Evolutionary conservation across 2,329 filamentous ascomycete genomes (phyloP).

Genomic region (Nannizziopsis arthrosporioides): DNA sequence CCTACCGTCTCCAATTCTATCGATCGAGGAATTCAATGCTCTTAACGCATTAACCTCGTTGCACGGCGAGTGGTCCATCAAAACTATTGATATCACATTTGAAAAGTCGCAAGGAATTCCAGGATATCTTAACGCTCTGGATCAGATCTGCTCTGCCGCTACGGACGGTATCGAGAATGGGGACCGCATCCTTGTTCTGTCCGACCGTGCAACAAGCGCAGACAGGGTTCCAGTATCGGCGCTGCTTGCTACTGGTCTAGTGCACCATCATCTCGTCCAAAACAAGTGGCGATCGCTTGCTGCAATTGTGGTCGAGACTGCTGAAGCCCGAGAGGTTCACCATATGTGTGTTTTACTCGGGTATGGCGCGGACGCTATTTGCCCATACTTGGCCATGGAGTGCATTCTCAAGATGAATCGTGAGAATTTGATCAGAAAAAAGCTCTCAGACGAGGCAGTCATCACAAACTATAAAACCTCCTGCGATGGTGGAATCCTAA

Average conservation of each 20-base stretch:
- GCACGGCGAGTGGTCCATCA: slow-evolving; percentile 73
- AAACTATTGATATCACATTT: slow-evolving; percentile 86
- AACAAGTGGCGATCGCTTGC: slow-evolving; percentile 91
- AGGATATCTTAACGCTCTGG: slow-evolving; percentile 77
- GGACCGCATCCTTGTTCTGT: slow-evolving; percentile 78
- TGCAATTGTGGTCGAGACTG: slow-evolving; percentile 80
- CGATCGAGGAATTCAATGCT: slow-evolving; percentile 81
- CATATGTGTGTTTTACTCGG: slow-evolving; percentile 98
- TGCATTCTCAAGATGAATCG: slow-evolving; percentile 95
- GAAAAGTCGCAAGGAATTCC: slow-evolving; percentile 69
- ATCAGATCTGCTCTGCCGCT: slow-evolving; percentile 74
- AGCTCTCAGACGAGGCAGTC: slow-evolving; percentile 66
- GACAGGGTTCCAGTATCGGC: slow-evolving; percentile 78
- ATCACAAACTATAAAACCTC: slow-evolving; percentile 96
- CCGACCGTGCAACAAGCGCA: slow-evolving; percentile 71
- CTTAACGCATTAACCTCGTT: slow-evolving; percentile 63
- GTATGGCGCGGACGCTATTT: slow-evolving; percentile 87
- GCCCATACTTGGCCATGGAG: slow-evolving; percentile 90
- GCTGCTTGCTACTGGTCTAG: slow-evolving; percentile 78
- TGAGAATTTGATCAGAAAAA: slow-evolving; percentile 84
- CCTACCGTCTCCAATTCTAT: slow-evolving; percentile 78
- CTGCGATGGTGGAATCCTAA: slow-evolving; percentile 88
- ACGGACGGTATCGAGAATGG: slow-evolving; percentile 72
- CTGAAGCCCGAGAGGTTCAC: slow-evolving; percentile 91
- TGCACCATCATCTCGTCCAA: slow-evolving; percentile 87